phyloP scores from a whole-genome alignment of 2,329 filamentous ascomycete species.

The Myriangium duriaei region DNA sequence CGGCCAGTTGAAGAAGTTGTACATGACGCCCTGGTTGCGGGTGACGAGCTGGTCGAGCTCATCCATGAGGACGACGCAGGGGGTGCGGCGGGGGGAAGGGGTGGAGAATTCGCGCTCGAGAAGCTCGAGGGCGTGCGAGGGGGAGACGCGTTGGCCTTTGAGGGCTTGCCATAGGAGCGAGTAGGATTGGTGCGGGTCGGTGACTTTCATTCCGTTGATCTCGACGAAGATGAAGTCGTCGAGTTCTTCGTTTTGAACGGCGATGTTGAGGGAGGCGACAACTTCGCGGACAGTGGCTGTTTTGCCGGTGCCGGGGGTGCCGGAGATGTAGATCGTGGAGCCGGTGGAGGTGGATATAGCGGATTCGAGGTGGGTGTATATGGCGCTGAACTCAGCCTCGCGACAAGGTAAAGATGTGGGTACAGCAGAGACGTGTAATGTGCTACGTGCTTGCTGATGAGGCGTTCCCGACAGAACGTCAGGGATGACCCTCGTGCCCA shows the following conservation, averaged over 20 bases:
- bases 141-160: conserved; percentile 83
- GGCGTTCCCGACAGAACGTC: conserved; percentile 66
- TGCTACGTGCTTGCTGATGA: conserved; percentile 78
- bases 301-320: conserved; percentile 95
- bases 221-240: conserved; percentile 99
- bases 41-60: conserved; percentile 96
- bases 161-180: conserved; percentile 90
- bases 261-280: conserved; percentile 74
- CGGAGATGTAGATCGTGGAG: conserved; percentile 96
- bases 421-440: conserved; percentile 87
- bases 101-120: conserved; percentile 86
- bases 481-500: conserved; percentile 76
- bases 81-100: conserved; percentile 78
- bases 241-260: conserved; percentile 77
- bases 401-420: conserved; percentile 81
- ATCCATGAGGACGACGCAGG: conserved; percentile 96
- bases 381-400: conserved; percentile 79
- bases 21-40: conserved; percentile 99
- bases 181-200: conserved; percentile 93
- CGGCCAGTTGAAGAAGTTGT: conserved; percentile 99
- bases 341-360: conserved; percentile 90
- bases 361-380: conserved; percentile 86
- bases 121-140: conserved; percentile 79
- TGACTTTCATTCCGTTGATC: conserved; percentile 99
- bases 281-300: conserved; percentile 96